Evolutionary conservation across 495 filamentous ascomycete genomes (phyloP), one percentile per base, ranked within the genome.

Genomic region (Penicillium cosmopolitanum): DNA sequence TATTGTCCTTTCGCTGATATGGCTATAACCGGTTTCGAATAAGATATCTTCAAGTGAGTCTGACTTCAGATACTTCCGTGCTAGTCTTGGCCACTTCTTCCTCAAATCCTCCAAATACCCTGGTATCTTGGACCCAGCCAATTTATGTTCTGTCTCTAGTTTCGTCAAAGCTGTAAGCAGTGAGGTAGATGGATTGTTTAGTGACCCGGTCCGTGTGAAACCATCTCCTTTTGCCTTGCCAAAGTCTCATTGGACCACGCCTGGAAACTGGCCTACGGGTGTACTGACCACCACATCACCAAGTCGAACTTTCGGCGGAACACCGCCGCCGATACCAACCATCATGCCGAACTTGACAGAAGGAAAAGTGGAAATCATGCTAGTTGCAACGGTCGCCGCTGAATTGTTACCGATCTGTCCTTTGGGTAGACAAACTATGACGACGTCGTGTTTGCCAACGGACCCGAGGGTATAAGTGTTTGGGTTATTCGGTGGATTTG

Each of bases 311-410:
- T 51, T 44, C 0, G 25, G 18, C 11, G 73, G 71, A 15, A 78
- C 65, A 6, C 76, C 77, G 18, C 77, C 76, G 12, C 77, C 73
- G 48, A 81, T 80, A 2, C 79, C 77, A 2, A 81, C 74, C 66
- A 80, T 68, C 2, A 81, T 60, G 12, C 73, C 66, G 25, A 73
- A 67, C 55, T 55, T 61, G 51, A 82, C 68, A 10, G 57, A 56
- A 18, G 63, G 63, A 57, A 81, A 81, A 25, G 61, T 80, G 12
- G 50, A 44, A 10, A 19, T 53, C 69, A 79, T 71, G 3, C 65
- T 47, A n/a, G 42, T 59, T 2, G 73, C 72, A 7, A 74, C 66
- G 3, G 56, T 57, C 11, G 70, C 68, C 11, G 77, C 71, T 38
- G 66, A 62, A 5, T 34, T 64, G 47, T 31, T 73, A 5, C 77